Percentiles rank a stretch among this genome's conserved stretches.
Conservation (phyloP, 306 rosid genomes). For the Acacia confusa region DNA sequence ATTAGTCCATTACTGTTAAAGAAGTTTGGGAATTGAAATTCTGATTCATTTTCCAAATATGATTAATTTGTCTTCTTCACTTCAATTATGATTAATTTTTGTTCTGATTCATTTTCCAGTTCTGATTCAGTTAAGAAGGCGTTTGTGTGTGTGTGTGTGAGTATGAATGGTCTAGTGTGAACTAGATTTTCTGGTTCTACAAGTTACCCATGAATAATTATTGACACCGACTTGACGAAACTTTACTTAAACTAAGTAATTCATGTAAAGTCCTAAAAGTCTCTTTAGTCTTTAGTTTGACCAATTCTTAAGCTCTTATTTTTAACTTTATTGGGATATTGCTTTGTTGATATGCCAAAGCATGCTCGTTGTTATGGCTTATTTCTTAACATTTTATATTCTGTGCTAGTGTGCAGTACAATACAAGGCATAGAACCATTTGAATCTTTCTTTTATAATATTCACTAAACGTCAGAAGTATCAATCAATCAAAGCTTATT, state of each 20-base stretch:
- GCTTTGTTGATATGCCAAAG: too few relatives aligned
- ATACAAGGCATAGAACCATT: neutral
- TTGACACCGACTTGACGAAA: slow-evolving; percentile 19
- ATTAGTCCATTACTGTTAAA: too few relatives aligned
- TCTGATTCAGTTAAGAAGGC: slow-evolving; percentile 16
- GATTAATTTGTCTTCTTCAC: too few relatives aligned
- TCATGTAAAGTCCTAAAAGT: neutral
- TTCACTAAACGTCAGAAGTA: neutral
- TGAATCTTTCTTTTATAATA: neutral
- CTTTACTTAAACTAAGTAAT: neutral
- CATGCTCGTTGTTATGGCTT: neutral
- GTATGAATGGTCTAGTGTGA: slow-evolving; percentile 28
- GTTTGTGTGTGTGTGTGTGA: neutral
- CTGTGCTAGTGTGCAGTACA: neutral
- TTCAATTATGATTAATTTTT: too few relatives aligned
- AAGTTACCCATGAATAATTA: slow-evolving; percentile 24
- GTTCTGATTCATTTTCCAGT: too few relatives aligned
- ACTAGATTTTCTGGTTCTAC: slow-evolving; percentile 26
- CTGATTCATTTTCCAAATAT: too few relatives aligned
- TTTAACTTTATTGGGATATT: too few relatives aligned
- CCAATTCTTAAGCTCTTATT: neutral
- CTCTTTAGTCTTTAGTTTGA: neutral
- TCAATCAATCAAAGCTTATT: neutral
- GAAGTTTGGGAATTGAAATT: too few relatives aligned
- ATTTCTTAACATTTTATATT: too few relatives aligned